phyloP scores from a whole-genome alignment of 2,329 filamentous ascomycete genomes.

The Uncinocarpus reesii region DNA sequence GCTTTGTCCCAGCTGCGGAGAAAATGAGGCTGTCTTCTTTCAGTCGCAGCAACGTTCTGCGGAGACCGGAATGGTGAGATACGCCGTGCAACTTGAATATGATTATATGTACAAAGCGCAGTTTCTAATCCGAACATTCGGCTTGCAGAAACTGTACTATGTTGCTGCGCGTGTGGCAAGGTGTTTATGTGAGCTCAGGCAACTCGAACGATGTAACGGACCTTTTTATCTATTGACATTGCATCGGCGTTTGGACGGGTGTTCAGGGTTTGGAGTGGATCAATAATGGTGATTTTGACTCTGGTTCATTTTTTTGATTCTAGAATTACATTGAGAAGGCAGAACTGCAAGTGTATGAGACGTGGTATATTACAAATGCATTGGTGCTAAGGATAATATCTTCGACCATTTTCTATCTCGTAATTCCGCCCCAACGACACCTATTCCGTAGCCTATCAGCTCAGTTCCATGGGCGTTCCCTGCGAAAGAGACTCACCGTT shows the following conservation, averaged over 20 bases:
- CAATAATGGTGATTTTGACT: background rate
- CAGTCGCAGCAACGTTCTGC: slow-evolving; percentile 95
- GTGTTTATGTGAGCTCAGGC: slow-evolving; percentile 50
- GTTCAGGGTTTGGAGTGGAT: background rate
- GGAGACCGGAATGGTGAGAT: slow-evolving; percentile 91
- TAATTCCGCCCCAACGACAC: slow-evolving; percentile 81
- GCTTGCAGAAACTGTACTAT: slow-evolving; percentile 71
- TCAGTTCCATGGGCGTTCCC: slow-evolving; percentile 15
- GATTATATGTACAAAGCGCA: no score
- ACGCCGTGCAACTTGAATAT: background rate
- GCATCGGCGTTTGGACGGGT: slow-evolving; percentile 11
- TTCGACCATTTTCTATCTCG: slow-evolving; percentile 95
- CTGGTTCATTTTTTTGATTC: background rate
- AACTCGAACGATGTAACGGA: background rate
- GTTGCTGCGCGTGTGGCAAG: slow-evolving; percentile 92
- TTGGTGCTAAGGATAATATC: slow-evolving; percentile 88
- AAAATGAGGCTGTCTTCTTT: slow-evolving; percentile 93
- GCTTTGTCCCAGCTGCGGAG: slow-evolving; percentile 71
- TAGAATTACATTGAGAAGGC: slow-evolving; percentile 4
- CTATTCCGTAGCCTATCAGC: slow-evolving; percentile 32
- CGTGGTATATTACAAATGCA: slow-evolving; percentile 51
- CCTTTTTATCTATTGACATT: background rate
- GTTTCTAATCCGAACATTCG: slow-evolving; percentile 16
- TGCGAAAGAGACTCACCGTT: slow-evolving; percentile 48
- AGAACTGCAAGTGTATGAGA: slow-evolving; percentile 10